These are phyloP conservation scores for Chlamydomonas incerta DNA, from an alignment of 139 green algal genomes.

Conservation along the genomic window DNA sequence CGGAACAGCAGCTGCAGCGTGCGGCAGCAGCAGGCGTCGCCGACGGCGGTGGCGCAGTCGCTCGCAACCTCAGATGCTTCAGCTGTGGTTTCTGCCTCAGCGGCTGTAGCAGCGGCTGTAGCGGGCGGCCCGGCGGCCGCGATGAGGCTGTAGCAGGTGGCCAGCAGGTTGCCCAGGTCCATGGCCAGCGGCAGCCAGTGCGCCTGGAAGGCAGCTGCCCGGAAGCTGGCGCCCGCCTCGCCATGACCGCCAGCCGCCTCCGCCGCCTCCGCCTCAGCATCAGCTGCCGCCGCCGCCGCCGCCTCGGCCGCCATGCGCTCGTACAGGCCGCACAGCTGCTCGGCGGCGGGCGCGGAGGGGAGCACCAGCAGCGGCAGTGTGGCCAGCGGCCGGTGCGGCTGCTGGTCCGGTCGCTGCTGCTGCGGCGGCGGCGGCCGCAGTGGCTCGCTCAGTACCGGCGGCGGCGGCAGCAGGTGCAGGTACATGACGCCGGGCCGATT, in stretches of 20 bases:
- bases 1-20: not conserved
- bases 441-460: too few relatives aligned
- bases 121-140: not conserved
- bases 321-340: slow-evolving; percentile 7
- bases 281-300: not conserved
- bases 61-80: not conserved
- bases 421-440: not conserved
- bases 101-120: not conserved
- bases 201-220: not conserved
- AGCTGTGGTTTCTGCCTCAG: too few relatives aligned
- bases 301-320: not conserved
- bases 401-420: too few relatives aligned
- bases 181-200: not conserved
- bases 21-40: too few relatives aligned
- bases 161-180: not conserved
- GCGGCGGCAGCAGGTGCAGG: slow-evolving; percentile 8
- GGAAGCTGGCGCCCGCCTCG: too few relatives aligned
- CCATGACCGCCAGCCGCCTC: not conserved
- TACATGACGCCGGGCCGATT: not conserved
- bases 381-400: not conserved
- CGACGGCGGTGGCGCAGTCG: not conserved
- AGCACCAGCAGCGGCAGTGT: slow-evolving; percentile 25
- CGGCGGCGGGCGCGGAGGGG: not conserved
- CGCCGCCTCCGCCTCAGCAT: not conserved
- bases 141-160: not conserved